Conservation (phyloP, 352 stramenopile genomes). For the Hyaloperonospora brassicae region DNA sequence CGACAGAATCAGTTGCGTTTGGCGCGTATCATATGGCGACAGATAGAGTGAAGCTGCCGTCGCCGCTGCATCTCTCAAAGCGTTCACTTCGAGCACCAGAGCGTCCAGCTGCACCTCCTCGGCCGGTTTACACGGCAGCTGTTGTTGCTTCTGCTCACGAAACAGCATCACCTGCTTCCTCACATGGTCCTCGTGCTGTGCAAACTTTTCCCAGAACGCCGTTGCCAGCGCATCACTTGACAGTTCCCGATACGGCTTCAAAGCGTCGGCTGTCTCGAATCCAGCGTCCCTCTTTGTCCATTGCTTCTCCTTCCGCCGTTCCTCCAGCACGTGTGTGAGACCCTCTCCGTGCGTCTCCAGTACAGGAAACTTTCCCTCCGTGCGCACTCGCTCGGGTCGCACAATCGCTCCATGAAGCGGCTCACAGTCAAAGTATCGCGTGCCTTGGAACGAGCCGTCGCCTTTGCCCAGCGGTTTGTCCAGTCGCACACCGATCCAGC, state of each 20-base stretch:
- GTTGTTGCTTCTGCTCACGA: constrained; percentile 55
- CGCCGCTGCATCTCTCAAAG: constrained; percentile 50
- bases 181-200: constrained; percentile 39
- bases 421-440: constrained; percentile 56
- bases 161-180: constrained; percentile 44
- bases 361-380: constrained; percentile 43
- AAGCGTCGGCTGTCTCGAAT: background rate
- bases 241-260: constrained; percentile 23
- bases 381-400: constrained; percentile 50
- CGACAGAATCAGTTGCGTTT: constrained; percentile 59
- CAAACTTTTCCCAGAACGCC: constrained; percentile 60
- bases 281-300: constrained; percentile 11
- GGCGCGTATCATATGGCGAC: constrained; percentile 81
- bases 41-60: constrained; percentile 70
- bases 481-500: constrained; percentile 65
- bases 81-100: constrained; percentile 38
- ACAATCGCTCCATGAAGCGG: constrained; percentile 63
- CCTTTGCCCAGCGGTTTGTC: constrained; percentile 73
- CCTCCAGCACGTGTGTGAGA: constrained; percentile 41
- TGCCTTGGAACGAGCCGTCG: constrained; percentile 45
- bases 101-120: constrained; percentile 46
- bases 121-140: constrained; percentile 26
- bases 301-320: constrained; percentile 38
- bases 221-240: constrained; percentile 48
- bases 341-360: constrained; percentile 42